Evolutionary conservation across 2,329 filamentous ascomycete genomes (phyloP).

Genomic region (Ophiostoma montium): DNA sequence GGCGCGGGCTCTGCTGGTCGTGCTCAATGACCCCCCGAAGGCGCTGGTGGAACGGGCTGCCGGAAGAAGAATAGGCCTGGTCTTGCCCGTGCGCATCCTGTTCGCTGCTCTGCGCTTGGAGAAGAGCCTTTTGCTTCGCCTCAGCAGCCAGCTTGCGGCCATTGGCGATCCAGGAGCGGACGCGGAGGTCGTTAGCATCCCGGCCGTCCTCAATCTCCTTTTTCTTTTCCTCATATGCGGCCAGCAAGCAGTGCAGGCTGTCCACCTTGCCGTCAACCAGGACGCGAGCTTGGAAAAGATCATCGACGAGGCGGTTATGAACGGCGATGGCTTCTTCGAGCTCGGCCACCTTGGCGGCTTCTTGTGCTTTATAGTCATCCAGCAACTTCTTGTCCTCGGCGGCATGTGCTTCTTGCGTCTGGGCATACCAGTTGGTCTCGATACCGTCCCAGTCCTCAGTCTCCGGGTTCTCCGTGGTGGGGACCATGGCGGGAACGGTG

Average conservation of each 20-base stretch:
- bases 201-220: constrained; percentile 1
- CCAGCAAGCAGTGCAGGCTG: constrained; percentile 11
- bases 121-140: not conserved
- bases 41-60: not conserved
- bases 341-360: constrained; percentile 19
- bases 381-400: constrained; percentile 20
- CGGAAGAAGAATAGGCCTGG: too few relatives aligned
- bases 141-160: not conserved
- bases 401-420: constrained; percentile 10
- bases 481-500: not conserved
- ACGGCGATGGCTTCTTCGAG: constrained; percentile 23
- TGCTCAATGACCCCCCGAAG: not conserved
- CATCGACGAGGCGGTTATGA: constrained; percentile 24
- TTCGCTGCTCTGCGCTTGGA: not conserved
- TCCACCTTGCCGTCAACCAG: constrained; percentile 9
- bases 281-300: constrained; percentile 20
- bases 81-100: not conserved
- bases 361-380: constrained; percentile 20
- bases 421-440: constrained; percentile 20
- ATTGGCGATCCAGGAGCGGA: constrained; percentile 8
- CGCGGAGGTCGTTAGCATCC: constrained; percentile 4
- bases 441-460: constrained; percentile 22
- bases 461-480: not conserved
- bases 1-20: not conserved
- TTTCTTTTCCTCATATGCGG: constrained; percentile 2